Percentiles rank a stretch among this genome's conserved stretches.
phyloP scores from a whole-genome alignment of 306 rosid genomes.

The Fragaria iinumae region DNA sequence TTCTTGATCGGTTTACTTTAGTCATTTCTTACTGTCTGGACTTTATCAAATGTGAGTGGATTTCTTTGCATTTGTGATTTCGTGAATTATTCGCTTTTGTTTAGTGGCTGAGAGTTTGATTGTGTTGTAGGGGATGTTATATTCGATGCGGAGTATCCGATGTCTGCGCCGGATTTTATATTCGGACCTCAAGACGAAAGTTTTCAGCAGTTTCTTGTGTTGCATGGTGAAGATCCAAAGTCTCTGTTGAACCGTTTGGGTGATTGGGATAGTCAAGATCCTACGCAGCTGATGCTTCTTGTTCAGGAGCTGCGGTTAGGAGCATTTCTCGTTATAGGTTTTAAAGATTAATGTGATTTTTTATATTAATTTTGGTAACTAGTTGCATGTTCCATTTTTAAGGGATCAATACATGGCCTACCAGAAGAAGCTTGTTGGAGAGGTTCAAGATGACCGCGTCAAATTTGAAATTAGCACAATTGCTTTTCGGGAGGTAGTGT shows the following conservation, averaged over 20 bases:
- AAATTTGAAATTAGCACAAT: constrained; percentile 86
- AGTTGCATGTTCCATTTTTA: constrained; percentile 7
- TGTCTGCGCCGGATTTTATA: constrained; percentile 72
- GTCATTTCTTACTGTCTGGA: constrained; percentile 85
- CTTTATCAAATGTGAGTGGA: constrained; percentile 63
- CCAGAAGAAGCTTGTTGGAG: constrained; percentile 64
- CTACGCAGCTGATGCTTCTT: constrained; percentile 60
- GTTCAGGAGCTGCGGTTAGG: constrained; percentile 68
- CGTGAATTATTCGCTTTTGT: background rate
- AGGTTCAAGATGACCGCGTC: constrained; percentile 83
- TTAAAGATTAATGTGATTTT: background rate
- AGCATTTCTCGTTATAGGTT: background rate
- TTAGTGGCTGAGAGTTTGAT: background rate
- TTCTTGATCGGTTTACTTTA: constrained; percentile 76
- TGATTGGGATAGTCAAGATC: constrained; percentile 76
- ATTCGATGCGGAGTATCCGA: constrained; percentile 61
- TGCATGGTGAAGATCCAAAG: constrained; percentile 27
- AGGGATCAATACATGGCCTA: constrained; percentile 74
- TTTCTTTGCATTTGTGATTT: background rate
- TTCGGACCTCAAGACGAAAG: constrained; percentile 77
- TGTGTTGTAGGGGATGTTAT: constrained; percentile 64
- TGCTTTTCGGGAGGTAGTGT: constrained; percentile 73
- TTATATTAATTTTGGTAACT: background rate
- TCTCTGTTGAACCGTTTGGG: constrained; percentile 35
- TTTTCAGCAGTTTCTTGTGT: constrained; percentile 60